phyloP scores from a whole-genome alignment of 371 early-diverging fungal species.

The Mucor sp. region DNA sequence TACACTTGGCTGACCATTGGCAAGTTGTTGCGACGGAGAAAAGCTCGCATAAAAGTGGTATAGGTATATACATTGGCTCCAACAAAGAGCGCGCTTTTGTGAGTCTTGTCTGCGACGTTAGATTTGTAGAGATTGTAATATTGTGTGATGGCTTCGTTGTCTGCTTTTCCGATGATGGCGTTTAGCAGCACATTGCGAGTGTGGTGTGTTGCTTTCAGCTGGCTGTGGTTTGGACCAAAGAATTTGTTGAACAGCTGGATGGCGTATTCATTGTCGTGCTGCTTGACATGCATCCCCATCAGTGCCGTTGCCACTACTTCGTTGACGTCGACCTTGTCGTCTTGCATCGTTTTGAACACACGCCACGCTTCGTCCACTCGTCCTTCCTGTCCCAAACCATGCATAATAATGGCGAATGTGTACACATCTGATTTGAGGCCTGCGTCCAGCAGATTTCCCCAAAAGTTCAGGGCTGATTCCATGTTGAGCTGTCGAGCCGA shows the following conservation, averaged over 20 bases:
- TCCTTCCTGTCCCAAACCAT: slow-evolving; percentile 38
- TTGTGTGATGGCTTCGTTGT: slow-evolving; percentile 16
- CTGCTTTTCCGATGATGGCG: slow-evolving; percentile 35
- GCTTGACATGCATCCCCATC: slow-evolving; percentile 52
- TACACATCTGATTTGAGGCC: slow-evolving; percentile 47
- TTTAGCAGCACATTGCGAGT: slow-evolving; percentile 46
- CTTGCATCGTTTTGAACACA: slow-evolving; percentile 36
- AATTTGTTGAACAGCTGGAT: slow-evolving; percentile 38
- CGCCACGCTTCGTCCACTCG: slow-evolving; percentile 51
- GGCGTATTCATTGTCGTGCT: slow-evolving; percentile 43
- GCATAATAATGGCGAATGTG: slow-evolving; percentile 50
- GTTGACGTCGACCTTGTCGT: slow-evolving; percentile 29
- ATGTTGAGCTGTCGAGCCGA: slow-evolving; percentile 41
- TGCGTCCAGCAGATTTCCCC: slow-evolving; percentile 38
- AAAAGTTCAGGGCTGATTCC: slow-evolving; percentile 43
- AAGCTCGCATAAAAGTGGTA: slow-evolving; percentile 54
- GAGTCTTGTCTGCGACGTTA: not conserved
- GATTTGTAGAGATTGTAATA: slow-evolving; percentile 38
- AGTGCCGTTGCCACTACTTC: slow-evolving; percentile 40
- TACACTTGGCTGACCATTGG: slow-evolving; percentile 45
- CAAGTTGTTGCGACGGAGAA: slow-evolving; percentile 38
- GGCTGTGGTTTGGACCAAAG: slow-evolving; percentile 10
- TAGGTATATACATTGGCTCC: slow-evolving; percentile 42
- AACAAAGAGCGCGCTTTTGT: slow-evolving; percentile 12
- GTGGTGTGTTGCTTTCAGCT: slow-evolving; percentile 22